A percentile compares a stretch with the other conserved stretches of the same genome.
Evolutionary conservation across 192 early-diverging fungal genomes (phyloP).

Genomic region (Gorgonomyces haynaldii): DNA sequence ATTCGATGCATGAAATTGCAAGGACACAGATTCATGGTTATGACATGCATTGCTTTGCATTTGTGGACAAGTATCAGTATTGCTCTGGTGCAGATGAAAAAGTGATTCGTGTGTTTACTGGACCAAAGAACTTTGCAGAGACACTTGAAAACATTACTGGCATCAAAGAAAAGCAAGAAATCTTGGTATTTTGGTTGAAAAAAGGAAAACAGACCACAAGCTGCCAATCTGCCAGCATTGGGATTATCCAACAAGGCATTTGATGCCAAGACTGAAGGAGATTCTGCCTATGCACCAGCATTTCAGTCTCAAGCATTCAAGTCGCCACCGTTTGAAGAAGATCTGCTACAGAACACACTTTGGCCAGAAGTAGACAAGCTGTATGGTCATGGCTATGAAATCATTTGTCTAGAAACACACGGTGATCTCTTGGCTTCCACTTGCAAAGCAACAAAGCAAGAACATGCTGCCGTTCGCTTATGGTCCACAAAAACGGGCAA

Average conservation of each 20-base stretch:
- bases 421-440: slow-evolving; percentile 63
- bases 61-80: slow-evolving; percentile 59
- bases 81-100: slow-evolving; percentile 92
- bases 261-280: slow-evolving; percentile 3
- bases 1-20: slow-evolving; percentile 81
- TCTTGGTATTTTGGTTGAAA: slow-evolving; percentile 21
- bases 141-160: slow-evolving; percentile 43
- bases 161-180: slow-evolving; percentile 17
- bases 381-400: slow-evolving; percentile 93
- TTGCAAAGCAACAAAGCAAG: slow-evolving; percentile 59
- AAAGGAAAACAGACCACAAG: slow-evolving; percentile 40
- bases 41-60: slow-evolving; percentile 76
- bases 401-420: slow-evolving; percentile 65
- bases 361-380: slow-evolving; percentile 96
- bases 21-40: slow-evolving; percentile 96
- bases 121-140: slow-evolving; percentile 64
- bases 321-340: slow-evolving; percentile 79
- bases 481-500: slow-evolving; percentile 62
- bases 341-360: slow-evolving; percentile 74
- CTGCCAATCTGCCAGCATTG: slow-evolving; percentile 76
- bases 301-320: slow-evolving; percentile 9
- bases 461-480: slow-evolving; percentile 63
- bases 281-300: slow-evolving; percentile 11
- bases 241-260: slow-evolving; percentile 96
- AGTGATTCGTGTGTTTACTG: slow-evolving; percentile 79